A percentile compares a stretch with the other conserved stretches of the same genome.
phyloP scores from a whole-genome alignment of 305 asterid genomes.

The Andrographis paniculata region DNA sequence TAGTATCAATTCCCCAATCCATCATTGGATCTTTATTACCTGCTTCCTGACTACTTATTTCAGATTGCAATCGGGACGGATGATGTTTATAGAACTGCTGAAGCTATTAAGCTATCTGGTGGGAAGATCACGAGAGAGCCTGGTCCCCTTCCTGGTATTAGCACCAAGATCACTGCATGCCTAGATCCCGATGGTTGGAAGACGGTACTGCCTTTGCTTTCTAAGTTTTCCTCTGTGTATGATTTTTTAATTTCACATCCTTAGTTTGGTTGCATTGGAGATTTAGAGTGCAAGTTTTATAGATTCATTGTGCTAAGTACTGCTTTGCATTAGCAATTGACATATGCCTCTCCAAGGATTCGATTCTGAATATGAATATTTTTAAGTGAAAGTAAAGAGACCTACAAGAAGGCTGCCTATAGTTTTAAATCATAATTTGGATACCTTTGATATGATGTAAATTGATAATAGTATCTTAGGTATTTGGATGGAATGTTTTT shows the following conservation, averaged over 20 bases:
- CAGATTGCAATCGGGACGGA: slow-evolving; percentile 96
- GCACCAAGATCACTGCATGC: slow-evolving; percentile 89
- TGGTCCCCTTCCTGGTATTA: slow-evolving; percentile 91
- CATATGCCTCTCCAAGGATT: too few relatives aligned
- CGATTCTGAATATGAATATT: too few relatives aligned
- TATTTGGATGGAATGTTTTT: too few relatives aligned
- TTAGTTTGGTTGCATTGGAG: slow-evolving; percentile 2
- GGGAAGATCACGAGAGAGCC: slow-evolving; percentile 87
- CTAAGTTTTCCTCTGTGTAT: too few relatives aligned
- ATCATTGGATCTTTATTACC: slow-evolving; percentile 8
- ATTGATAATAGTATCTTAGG: too few relatives aligned
- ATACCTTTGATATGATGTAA: too few relatives aligned
- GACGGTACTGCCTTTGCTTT: slow-evolving; percentile 46
- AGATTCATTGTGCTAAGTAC: background rate
- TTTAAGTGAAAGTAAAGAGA: too few relatives aligned
- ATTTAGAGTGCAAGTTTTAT: slow-evolving; percentile 2
- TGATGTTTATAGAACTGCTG: slow-evolving; percentile 92
- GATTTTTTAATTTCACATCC: too few relatives aligned
- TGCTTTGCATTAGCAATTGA: too few relatives aligned
- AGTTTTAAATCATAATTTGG: too few relatives aligned
- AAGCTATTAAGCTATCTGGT: slow-evolving; percentile 69
- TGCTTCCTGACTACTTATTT: slow-evolving; percentile 16
- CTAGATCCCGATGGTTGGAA: slow-evolving; percentile 99
- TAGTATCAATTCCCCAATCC: slow-evolving; percentile 1
- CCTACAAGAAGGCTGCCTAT: too few relatives aligned